Evolutionary conservation across 2,329 filamentous ascomycete genomes (phyloP).

Genomic region (Coniochaeta hoffmannii): DNA sequence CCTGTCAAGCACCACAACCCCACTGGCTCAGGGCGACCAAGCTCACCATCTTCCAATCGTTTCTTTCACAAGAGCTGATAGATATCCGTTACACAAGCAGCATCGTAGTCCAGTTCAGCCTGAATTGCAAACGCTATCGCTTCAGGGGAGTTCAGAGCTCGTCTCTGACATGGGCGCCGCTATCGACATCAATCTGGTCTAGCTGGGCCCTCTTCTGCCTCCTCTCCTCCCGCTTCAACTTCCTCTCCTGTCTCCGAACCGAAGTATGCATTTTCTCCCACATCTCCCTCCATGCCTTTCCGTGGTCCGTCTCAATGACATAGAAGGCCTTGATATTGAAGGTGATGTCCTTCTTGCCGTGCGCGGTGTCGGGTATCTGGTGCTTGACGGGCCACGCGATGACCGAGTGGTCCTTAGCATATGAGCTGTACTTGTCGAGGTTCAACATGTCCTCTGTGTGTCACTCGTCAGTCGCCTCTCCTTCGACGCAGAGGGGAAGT

Average conservation of each 20-base stretch:
- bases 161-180: not conserved
- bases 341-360: conserved; percentile 2
- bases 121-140: too few relatives aligned
- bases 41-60: too few relatives aligned
- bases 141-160: conserved; percentile 1
- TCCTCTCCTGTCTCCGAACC: not conserved
- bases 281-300: conserved; percentile 1
- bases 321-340: conserved; percentile 2
- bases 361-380: conserved; percentile 1
- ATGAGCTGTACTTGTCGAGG: conserved; percentile 1
- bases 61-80: too few relatives aligned
- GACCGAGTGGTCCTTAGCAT: not conserved
- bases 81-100: too few relatives aligned
- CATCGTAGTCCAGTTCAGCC: too few relatives aligned
- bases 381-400: conserved; percentile 2
- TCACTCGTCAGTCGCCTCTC: not conserved
- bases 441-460: not conserved
- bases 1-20: too few relatives aligned
- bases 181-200: not conserved
- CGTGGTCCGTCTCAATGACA: conserved; percentile 1
- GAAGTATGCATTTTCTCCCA: conserved; percentile 1
- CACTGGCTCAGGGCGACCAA: too few relatives aligned
- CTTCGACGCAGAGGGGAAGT: not conserved
- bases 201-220: not conserved
- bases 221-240: not conserved